Base-by-base conservation (phyloP, 495 filamentous ascomycete genomes). In the Aspergillus leporis region DNA sequence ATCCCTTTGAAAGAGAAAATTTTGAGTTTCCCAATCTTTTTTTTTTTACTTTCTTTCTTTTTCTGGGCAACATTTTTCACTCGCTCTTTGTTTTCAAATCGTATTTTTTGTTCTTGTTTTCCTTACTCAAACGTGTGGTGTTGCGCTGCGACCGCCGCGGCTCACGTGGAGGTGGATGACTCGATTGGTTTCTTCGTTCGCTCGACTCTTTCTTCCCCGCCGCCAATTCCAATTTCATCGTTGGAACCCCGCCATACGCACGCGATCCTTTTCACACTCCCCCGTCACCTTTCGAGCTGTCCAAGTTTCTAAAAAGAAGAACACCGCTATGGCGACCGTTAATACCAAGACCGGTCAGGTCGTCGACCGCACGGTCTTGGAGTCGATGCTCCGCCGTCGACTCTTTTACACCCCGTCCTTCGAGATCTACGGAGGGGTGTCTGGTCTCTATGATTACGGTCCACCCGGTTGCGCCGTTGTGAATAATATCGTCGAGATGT, bases 321-420 rank as follows among this genome's bases (percentile, higher is more conserved):
- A 72, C 58, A 56, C 68, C 54, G 75, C 61, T 59, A 85, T 85
- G 83, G 81, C 86, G 47, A 89, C 89, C 41, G 78, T 83, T 64
- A 84, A 76, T 57, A 97, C 93, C 36, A 87, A 90, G 70, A 93
- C 90, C 70, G 94, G 93, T 61, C 85, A 93, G 79, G 85, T 88
- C 68, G 86, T 98, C 59, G 93, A 97, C 69, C 88, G 91, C 52
- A 76, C 79, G 32, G 74, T 82, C 30, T 82, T 97, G 65, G 94
- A 97, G 63, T 88, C 85, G 32, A 83, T 98, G 70, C 85, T 97
- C 60, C 85, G 89, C 57, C 88, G 92, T 55, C 88, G 93, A 72
- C 79, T 93, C 75, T 95, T 98, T 81, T 97, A 92, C 75, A 96
- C 93, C 55, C 95, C 92, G 48, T 85, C 91, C 50, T 98, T 97